These are phyloP conservation scores for Metschnikowia chrysomelidarum DNA, from an alignment of 805 yeast species.

Conservation along the genomic window DNA sequence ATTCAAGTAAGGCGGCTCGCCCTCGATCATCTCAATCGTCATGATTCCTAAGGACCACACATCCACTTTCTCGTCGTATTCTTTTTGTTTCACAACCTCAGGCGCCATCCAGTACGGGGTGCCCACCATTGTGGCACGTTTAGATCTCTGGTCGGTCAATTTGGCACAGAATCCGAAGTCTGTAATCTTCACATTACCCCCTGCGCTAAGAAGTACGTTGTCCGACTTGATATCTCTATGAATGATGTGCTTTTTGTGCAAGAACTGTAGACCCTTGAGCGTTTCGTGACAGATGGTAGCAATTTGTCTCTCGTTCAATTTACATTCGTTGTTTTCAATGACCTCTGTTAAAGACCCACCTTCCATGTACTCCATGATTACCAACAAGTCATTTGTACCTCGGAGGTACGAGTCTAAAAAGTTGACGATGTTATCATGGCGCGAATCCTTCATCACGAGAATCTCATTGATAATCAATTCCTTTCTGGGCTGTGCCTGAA, in stretches of 20 bases:
- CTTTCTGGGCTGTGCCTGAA: slow-evolving; percentile 87
- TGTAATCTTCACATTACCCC: slow-evolving; percentile 44
- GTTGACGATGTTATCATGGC: slow-evolving; percentile 92
- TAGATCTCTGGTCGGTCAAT: slow-evolving; percentile 66
- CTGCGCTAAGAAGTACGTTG: slow-evolving; percentile 43
- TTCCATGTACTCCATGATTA: slow-evolving; percentile 99
- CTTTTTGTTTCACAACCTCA: slow-evolving; percentile 76
- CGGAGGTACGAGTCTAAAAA: slow-evolving; percentile 87
- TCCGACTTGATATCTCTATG: slow-evolving; percentile 57
- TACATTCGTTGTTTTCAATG: slow-evolving; percentile 76
- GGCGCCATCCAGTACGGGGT: slow-evolving; percentile 94
- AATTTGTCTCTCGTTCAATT: slow-evolving; percentile 81
- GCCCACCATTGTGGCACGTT: slow-evolving; percentile 84
- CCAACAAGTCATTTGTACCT: slow-evolving; percentile 85
- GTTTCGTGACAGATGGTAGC: slow-evolving; percentile 90
- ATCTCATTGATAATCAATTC: slow-evolving; percentile 95
- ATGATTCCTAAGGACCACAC: slow-evolving; percentile 82
- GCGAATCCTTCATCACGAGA: slow-evolving; percentile 92
- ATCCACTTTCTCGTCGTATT: slow-evolving; percentile 79
- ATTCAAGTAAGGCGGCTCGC: slow-evolving; percentile 80
- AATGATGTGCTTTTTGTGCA: slow-evolving; percentile 89
- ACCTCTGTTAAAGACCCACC: slow-evolving; percentile 97
- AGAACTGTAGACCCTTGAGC: slow-evolving; percentile 82
- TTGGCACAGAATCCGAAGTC: slow-evolving; percentile 59
- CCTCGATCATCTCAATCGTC: slow-evolving; percentile 86